Evolutionary conservation across 768 basidiomycete species (phyloP).

Genomic region (Serendipita vermifera): DNA sequence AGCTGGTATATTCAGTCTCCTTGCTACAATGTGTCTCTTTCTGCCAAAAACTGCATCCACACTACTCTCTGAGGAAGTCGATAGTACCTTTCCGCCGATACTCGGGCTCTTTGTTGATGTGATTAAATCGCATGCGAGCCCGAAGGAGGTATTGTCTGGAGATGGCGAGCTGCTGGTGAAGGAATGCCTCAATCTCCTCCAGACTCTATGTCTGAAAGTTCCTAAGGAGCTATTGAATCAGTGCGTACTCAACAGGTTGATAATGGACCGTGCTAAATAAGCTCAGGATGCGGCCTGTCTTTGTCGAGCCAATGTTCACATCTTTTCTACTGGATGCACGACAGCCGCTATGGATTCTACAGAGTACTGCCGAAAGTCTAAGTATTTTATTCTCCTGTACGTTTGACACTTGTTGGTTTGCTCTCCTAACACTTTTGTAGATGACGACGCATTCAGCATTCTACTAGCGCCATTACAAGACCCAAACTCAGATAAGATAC

Average conservation of each 20-base stretch:
- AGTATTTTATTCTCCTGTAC: too few species aligned
- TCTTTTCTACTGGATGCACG: slow-evolving; percentile 33
- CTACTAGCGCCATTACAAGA: not conserved
- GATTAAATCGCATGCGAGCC: slow-evolving; percentile 26
- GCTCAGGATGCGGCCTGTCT: not conserved
- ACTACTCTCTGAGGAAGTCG: slow-evolving; percentile 23
- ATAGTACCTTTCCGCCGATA: slow-evolving; percentile 24
- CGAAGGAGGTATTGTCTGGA: not conserved
- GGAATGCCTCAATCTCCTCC: slow-evolving; percentile 37
- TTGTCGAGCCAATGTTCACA: slow-evolving; percentile 1
- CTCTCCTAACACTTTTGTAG: too few species aligned
- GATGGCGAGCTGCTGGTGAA: slow-evolving; percentile 23
- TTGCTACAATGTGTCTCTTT: slow-evolving; percentile 34
- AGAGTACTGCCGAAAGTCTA: too few species aligned
- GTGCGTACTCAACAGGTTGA: slow-evolving; percentile 17
- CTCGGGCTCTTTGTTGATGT: slow-evolving; percentile 31
- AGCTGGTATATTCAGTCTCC: slow-evolving; percentile 40
- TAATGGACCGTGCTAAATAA: not conserved
- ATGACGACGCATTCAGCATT: not conserved
- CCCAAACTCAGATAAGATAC: too few species aligned
- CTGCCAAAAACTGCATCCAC: slow-evolving; percentile 36
- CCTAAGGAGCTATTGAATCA: slow-evolving; percentile 31
- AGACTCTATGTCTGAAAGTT: slow-evolving; percentile 39
- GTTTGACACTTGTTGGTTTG: too few species aligned
- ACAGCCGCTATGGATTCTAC: slow-evolving; percentile 42